Conservation (phyloP, 441 rosid species). For the Daphne laureola region DNA sequence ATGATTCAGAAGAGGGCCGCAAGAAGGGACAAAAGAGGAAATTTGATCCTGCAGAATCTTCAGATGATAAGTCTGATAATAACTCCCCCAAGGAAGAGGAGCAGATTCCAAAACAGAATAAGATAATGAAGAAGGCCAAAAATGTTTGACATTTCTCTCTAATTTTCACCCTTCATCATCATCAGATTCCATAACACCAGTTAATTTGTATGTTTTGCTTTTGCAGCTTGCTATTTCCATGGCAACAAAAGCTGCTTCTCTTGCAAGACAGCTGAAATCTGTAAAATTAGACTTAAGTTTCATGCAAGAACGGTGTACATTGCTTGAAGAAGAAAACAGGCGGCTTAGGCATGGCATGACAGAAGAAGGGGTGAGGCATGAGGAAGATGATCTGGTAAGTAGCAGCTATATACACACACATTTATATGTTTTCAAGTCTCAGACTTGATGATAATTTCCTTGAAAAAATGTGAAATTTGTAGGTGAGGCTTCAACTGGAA, state of each 20-base stretch:
- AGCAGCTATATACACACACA: conserved; percentile 2
- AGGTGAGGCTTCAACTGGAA: conserved; percentile 95
- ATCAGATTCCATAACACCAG: not conserved
- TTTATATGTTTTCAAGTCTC: not conserved
- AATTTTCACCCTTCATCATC: not conserved
- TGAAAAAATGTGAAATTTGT: conserved; percentile 2
- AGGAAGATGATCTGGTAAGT: conserved; percentile 94
- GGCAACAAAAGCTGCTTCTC: conserved; percentile 71
- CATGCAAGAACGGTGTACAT: conserved; percentile 61
- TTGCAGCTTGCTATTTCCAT: conserved; percentile 71
- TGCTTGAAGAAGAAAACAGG: conserved; percentile 81
- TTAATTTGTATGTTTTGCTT: not conserved
- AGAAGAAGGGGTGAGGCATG: conserved; percentile 55
- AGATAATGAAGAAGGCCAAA: conserved; percentile 57
- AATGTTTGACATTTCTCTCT: conserved; percentile 31
- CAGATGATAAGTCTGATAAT: conserved; percentile 27
- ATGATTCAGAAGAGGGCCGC: conserved; percentile 18
- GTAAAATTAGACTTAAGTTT: conserved; percentile 61
- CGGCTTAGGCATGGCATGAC: conserved; percentile 72
- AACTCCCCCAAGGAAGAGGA: conserved; percentile 28
- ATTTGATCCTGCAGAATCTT: conserved; percentile 30
- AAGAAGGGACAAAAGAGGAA: conserved; percentile 55
- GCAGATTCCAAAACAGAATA: conserved; percentile 30
- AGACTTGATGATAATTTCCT: not conserved
- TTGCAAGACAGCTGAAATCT: conserved; percentile 69